These are phyloP conservation scores for Trichosporon asahii DNA, from an alignment of 1,284 basidiomycete species.

Conservation along the genomic window DNA sequence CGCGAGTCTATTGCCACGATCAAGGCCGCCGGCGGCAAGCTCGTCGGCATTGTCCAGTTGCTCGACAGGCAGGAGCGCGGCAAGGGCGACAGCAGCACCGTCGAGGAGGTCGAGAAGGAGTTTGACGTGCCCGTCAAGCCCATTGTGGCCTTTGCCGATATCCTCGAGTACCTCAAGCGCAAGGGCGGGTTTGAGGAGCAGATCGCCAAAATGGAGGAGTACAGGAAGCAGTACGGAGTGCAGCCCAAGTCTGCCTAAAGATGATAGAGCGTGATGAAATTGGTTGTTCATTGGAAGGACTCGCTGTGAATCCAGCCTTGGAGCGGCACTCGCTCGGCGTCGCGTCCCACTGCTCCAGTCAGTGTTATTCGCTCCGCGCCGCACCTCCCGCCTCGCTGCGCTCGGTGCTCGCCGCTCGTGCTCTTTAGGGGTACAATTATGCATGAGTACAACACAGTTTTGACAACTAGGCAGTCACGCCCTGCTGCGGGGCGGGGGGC, in stretches of 20 bases:
- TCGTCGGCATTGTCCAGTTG: constrained; percentile 87
- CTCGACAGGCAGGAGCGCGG: constrained; percentile 89
- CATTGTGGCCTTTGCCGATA: constrained; percentile 74
- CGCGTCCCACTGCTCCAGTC: too few relatives aligned
- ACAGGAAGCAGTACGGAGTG: constrained; percentile 74
- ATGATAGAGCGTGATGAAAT: background rate
- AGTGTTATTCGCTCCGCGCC: too few relatives aligned
- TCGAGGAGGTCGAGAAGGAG: constrained; percentile 77
- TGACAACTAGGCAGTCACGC: constrained; percentile 18
- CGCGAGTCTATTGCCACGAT: constrained; percentile 75
- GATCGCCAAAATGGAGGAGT: constrained; percentile 71
- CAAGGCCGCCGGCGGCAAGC: constrained; percentile 59
- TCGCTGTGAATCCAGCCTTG: too few relatives aligned
- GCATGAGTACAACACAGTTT: constrained; percentile 1
- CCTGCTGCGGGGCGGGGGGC: constrained; percentile 7
- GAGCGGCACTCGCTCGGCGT: too few relatives aligned
- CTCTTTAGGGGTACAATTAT: constrained; percentile 6
- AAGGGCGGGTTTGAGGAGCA: constrained; percentile 63
- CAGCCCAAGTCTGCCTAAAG: constrained; percentile 14
- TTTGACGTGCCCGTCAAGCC: constrained; percentile 69
- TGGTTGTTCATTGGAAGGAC: background rate
- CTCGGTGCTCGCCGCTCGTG: background rate
- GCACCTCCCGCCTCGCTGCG: background rate
- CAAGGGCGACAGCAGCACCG: constrained; percentile 62
- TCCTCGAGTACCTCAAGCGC: constrained; percentile 76